phyloP scores from a whole-genome alignment of 169 alveolate species.

The Babesia sp. region DNA sequence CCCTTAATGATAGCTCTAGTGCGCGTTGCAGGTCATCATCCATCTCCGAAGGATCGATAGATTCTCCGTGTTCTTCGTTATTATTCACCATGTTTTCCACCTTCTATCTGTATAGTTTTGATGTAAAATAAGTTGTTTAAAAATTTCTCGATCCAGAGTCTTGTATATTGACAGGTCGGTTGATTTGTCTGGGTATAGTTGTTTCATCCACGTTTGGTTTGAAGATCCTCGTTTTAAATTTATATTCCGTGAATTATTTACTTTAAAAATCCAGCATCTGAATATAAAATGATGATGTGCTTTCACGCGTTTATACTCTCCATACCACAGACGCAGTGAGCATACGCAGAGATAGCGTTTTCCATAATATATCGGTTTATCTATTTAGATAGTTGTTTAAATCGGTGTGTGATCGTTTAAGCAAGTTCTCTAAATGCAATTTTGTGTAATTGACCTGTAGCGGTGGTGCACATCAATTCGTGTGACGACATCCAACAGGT shows the following conservation, averaged over 20 bases:
- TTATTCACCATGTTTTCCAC: no score
- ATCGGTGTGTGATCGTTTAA: background rate
- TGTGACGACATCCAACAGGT: slow-evolving; percentile 36
- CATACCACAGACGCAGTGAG: background rate
- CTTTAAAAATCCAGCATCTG: no score
- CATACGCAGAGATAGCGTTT: background rate
- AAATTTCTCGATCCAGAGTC: no score
- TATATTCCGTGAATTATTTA: no score
- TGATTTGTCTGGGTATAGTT: no score
- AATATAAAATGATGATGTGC: background rate
- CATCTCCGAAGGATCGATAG: background rate
- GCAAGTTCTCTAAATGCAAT: slow-evolving; percentile 29
- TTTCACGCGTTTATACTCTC: background rate
- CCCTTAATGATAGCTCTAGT: slow-evolving; percentile 39
- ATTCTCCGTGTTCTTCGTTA: background rate
- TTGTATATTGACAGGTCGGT: no score
- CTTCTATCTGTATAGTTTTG: no score
- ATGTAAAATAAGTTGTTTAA: no score
- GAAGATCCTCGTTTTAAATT: no score
- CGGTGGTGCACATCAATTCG: slow-evolving; percentile 59
- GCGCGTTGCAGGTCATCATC: slow-evolving; percentile 46
- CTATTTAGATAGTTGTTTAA: no score
- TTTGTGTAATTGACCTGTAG: slow-evolving; percentile 40
- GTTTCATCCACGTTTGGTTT: no score
- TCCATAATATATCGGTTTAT: background rate